phyloP scores from a whole-genome alignment of 306 rosid species.

The Corylus avellana region DNA sequence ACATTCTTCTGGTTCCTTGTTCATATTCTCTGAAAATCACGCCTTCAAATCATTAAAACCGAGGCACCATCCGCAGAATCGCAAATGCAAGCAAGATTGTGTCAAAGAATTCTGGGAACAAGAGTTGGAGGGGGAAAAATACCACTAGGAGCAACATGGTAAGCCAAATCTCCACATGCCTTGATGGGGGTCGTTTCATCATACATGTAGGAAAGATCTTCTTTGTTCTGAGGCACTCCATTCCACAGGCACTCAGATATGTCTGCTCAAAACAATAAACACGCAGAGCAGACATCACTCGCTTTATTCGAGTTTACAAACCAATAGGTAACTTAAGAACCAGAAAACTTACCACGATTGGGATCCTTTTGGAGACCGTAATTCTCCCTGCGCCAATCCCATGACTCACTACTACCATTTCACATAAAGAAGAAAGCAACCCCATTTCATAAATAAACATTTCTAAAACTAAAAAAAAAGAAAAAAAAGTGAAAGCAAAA shows the following conservation, averaged over 20 bases:
- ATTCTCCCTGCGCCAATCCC: conserved; percentile 64
- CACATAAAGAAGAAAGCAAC: conserved; percentile 17
- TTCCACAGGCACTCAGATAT: conserved; percentile 59
- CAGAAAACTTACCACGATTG: conserved; percentile 41
- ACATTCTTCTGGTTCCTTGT: conserved; percentile 49
- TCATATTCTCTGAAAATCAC: conserved; percentile 48
- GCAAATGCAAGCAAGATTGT: conserved; percentile 12
- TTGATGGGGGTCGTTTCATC: conserved; percentile 88
- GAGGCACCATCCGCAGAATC: conserved; percentile 8
- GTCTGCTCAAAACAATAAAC: conserved; percentile 37
- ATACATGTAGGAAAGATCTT: conserved; percentile 62
- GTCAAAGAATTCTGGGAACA: conserved; percentile 10
- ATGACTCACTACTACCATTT: conserved; percentile 40
- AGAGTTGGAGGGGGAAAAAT: conserved; percentile 12
- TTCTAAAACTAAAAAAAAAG: conserved; percentile 1
- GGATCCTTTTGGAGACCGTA: conserved; percentile 45
- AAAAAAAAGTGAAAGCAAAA: background rate
- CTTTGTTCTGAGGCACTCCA: conserved; percentile 60
- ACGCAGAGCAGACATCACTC: conserved; percentile 22
- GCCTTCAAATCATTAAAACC: conserved; percentile 20
- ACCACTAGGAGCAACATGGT: conserved; percentile 52
- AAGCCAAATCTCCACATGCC: conserved; percentile 75
- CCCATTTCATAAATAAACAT: conserved; percentile 17
- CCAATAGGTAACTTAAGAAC: conserved; percentile 5
- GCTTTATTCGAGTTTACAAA: background rate